A percentile compares a stretch with the other conserved stretches of the same genome.
phyloP scores from a whole-genome alignment of 2,329 filamentous ascomycete species.

The Cladophialophora psammophila region DNA sequence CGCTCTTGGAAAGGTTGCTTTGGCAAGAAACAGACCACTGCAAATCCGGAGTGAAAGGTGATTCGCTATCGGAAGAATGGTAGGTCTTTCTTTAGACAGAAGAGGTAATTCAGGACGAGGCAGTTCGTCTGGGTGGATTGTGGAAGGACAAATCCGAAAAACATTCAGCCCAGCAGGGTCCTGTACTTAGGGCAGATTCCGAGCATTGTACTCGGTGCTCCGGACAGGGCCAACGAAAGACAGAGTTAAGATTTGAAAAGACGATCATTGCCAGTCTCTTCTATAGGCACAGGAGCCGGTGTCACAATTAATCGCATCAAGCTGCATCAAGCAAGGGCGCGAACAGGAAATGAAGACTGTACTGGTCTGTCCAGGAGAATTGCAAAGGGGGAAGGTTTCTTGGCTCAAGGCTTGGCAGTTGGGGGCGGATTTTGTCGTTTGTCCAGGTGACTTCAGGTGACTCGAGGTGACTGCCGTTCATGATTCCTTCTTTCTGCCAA shows the following conservation, averaged over 20 bases:
- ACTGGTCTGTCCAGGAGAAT: not conserved
- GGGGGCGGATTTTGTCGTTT: conserved; percentile 16
- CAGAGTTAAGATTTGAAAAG: not conserved
- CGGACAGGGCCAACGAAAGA: not conserved
- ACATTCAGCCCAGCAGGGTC: not conserved
- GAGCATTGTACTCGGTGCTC: not conserved
- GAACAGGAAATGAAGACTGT: not conserved
- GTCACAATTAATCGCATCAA: not conserved
- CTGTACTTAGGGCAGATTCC: not conserved
- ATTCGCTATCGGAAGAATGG: not conserved
- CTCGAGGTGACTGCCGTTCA: no score
- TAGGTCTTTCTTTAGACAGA: not conserved
- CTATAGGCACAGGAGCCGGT: not conserved
- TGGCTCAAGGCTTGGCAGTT: conserved; percentile 19
- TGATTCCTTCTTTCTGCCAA: no score
- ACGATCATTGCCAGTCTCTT: not conserved
- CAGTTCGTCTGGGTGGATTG: not conserved
- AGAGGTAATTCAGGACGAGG: not conserved
- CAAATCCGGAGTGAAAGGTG: not conserved
- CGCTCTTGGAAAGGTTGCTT: conserved; percentile 3
- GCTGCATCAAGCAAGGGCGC: not conserved
- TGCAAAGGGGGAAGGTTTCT: conserved; percentile 12
- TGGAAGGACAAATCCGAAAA: not conserved
- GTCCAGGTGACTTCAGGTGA: no score
- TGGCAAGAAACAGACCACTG: not conserved